phyloP scores from a whole-genome alignment of 169 alveolate species.

The Perkinsus marinus region DNA sequence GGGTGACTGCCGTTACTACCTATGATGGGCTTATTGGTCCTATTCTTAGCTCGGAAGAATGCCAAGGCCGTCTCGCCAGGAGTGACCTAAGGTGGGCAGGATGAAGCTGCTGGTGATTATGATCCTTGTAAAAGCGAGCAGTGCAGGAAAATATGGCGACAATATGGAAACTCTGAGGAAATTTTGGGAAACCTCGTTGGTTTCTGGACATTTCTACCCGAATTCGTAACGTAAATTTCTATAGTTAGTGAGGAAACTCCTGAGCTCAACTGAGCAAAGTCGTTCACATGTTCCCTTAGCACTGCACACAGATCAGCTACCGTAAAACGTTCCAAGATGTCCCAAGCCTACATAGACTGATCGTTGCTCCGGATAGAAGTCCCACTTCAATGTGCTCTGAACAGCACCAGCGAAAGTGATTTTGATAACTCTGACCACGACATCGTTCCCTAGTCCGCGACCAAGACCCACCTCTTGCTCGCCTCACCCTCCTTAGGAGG shows the following conservation, averaged over 20 bases:
- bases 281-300: no score
- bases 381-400: neutral
- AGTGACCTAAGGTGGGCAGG: slow-evolving; percentile 15
- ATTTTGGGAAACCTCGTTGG: no score
- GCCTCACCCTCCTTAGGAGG: neutral
- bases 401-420: neutral
- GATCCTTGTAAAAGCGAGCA: no score
- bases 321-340: no score
- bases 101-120: no score
- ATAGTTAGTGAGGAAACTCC: no score
- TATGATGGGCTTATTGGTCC: slow-evolving; percentile 47
- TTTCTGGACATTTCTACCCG: no score
- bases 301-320: no score
- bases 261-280: no score
- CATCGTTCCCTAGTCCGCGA: neutral
- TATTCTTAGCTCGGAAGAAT: slow-evolving; percentile 62
- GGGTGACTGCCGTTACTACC: slow-evolving; percentile 3
- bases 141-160: no score
- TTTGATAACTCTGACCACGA: neutral
- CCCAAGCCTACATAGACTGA: neutral
- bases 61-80: slow-evolving; percentile 79
- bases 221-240: no score
- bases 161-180: no score
- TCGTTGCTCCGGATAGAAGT: neutral
- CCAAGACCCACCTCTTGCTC: neutral